These are phyloP conservation scores for Rugosomyces carneus DNA, from an alignment of 1,284 basidiomycete genomes.

Conservation along the genomic window DNA sequence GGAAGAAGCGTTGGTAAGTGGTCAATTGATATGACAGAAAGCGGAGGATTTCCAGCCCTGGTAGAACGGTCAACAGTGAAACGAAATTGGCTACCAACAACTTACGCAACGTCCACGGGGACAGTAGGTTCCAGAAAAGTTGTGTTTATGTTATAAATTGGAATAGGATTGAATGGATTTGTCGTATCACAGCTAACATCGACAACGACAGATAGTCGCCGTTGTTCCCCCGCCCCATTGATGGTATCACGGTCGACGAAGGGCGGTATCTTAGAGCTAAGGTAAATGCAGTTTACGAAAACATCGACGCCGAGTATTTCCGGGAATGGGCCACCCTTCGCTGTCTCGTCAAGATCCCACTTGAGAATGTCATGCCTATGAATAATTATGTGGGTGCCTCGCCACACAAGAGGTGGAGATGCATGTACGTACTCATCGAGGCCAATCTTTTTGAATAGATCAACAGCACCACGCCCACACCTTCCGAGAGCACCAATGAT, in stretches of 20 bases:
- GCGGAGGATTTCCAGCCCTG: conserved; percentile 53
- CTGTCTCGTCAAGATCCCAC: conserved; percentile 98
- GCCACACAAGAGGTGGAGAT: neutral
- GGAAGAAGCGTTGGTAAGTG: conserved; percentile 95
- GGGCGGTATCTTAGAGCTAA: conserved; percentile 82
- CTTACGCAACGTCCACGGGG: conserved; percentile 74
- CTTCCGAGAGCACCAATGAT: conserved; percentile 96
- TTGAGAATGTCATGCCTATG: conserved; percentile 87
- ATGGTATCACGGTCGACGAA: conserved; percentile 83
- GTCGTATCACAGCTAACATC: conserved; percentile 99
- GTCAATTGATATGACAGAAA: conserved; percentile 95
- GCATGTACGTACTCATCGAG: conserved; percentile 74
- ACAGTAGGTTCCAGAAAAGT: conserved; percentile 95
- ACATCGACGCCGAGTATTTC: conserved; percentile 97
- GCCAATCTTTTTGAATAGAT: conserved; percentile 92
- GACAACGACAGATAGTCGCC: conserved; percentile 82
- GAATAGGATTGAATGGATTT: conserved; percentile 98
- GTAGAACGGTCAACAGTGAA: conserved; percentile 4
- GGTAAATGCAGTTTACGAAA: conserved; percentile 99
- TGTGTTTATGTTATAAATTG: conserved; percentile 94
- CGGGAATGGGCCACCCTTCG: conserved; percentile 93
- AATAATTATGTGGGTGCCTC: neutral
- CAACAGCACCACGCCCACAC: conserved; percentile 95
- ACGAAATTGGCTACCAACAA: conserved; percentile 11
- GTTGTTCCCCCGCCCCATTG: conserved; percentile 58